Conservation (phyloP, 2,329 filamentous ascomycete species). For the Fusarium avenaceum region DNA sequence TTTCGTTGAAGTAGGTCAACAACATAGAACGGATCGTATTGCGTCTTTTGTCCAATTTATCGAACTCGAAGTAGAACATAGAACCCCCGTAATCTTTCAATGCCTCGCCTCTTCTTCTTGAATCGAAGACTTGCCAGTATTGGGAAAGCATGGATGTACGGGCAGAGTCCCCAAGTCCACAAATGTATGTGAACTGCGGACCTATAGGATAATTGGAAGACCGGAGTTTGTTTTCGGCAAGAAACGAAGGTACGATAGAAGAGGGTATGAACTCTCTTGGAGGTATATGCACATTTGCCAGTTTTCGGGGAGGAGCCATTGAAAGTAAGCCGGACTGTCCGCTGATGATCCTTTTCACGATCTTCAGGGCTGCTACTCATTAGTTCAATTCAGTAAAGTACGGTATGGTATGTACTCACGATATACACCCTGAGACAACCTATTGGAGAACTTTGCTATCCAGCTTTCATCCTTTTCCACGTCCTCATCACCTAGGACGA, state of each 20-base stretch:
- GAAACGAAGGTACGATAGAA: not conserved
- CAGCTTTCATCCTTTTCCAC: not conserved
- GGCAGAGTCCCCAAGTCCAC: not conserved
- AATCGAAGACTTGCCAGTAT: not conserved
- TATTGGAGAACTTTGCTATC: not conserved
- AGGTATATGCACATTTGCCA: not conserved
- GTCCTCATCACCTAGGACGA: not conserved
- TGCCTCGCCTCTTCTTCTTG: not conserved
- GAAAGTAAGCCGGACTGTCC: not conserved
- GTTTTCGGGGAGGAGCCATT: not conserved
- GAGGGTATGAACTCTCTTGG: not conserved
- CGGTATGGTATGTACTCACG: not conserved
- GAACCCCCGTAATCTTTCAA: not conserved
- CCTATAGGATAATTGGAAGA: not conserved
- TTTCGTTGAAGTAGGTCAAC: not conserved
- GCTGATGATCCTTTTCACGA: fast-evolving
- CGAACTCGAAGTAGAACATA: not conserved
- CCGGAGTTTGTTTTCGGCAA: not conserved
- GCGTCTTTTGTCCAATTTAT: not conserved
- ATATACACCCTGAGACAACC: not conserved
- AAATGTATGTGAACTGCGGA: not conserved
- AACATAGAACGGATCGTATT: not conserved
- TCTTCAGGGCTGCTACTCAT: not conserved
- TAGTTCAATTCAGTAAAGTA: too few species aligned
- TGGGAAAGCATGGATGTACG: not conserved